Evolutionary conservation across 306 rosid species (phyloP).

Genomic region (Cucurbita maxima): DNA sequence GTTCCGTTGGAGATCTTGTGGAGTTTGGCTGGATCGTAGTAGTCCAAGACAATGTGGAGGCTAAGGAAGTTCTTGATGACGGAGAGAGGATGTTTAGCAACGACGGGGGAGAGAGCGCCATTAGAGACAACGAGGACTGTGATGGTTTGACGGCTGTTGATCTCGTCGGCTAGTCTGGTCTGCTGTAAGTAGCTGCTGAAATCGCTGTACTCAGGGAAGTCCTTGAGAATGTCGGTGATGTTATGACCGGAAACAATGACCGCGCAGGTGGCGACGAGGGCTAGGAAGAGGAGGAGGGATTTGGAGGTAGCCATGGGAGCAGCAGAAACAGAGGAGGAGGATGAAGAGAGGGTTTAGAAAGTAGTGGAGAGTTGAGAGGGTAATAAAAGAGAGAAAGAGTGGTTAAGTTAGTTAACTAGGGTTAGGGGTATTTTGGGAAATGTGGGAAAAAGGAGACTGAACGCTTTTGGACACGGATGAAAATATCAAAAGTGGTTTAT

Average conservation of each 20-base stretch:
- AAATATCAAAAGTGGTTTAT: conserved; percentile 19
- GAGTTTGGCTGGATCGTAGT: conserved; percentile 65
- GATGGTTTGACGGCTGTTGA: conserved; percentile 71
- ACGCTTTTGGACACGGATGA: conserved; percentile 50
- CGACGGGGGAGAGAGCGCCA: conserved; percentile 39
- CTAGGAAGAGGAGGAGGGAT: conserved; percentile 7
- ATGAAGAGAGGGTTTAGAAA: not conserved
- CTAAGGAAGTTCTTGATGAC: conserved; percentile 62
- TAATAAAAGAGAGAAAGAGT: not conserved
- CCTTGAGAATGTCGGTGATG: conserved; percentile 68
- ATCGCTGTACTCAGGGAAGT: conserved; percentile 35
- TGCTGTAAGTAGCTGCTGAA: conserved; percentile 39
- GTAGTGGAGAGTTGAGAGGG: not conserved
- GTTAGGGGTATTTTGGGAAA: conserved; percentile 17
- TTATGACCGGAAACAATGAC: conserved; percentile 59
- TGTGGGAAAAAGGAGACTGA: conserved; percentile 8
- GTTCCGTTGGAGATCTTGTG: conserved; percentile 71
- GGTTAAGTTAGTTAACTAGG: conserved; percentile 21
- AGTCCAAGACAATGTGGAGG: conserved; percentile 65
- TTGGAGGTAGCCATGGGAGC: conserved; percentile 23
- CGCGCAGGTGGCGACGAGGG: not conserved
- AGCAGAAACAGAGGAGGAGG: not conserved
- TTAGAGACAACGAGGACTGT: conserved; percentile 66
- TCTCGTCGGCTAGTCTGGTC: conserved; percentile 68
- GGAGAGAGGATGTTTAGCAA: conserved; percentile 53